Percentiles rank a stretch among this genome's conserved stretches.
phyloP scores from a whole-genome alignment of 129 eudicot genomes.

The Lactuca saligna region DNA sequence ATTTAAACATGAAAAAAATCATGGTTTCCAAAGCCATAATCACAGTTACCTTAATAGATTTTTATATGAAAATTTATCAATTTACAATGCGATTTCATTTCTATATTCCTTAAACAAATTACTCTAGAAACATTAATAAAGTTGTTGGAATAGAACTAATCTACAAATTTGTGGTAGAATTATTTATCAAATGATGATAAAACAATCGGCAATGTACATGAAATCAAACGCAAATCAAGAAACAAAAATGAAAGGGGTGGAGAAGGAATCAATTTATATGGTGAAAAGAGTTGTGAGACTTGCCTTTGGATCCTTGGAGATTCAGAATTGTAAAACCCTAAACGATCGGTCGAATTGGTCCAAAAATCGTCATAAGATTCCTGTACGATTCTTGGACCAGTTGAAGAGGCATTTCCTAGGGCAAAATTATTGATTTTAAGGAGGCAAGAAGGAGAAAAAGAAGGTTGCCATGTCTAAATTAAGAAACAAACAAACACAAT shows the following conservation, averaged over 20 bases:
- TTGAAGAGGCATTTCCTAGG: constrained; percentile 12
- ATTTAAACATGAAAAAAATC: constrained; percentile 1
- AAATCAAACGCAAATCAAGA: neutral
- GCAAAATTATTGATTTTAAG: constrained; percentile 23
- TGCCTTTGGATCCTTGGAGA: constrained; percentile 25
- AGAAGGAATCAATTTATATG: constrained; percentile 19
- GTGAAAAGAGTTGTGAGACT: neutral
- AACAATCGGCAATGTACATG: neutral
- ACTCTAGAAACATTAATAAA: neutral
- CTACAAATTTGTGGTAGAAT: neutral
- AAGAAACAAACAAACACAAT: constrained; percentile 23
- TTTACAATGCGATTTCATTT: constrained; percentile 9
- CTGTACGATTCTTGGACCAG: constrained; percentile 49
- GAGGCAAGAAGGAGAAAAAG: constrained; percentile 40
- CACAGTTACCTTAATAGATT: constrained; percentile 23
- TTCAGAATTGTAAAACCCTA: constrained; percentile 35
- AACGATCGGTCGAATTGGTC: constrained; percentile 44
- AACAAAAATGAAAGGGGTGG: neutral
- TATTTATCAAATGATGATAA: neutral
- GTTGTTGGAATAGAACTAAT: neutral
- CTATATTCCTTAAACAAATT: constrained; percentile 17
- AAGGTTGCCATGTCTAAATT: constrained; percentile 33
- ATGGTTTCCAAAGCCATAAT: neutral
- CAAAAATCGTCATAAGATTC: constrained; percentile 49
- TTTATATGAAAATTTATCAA: neutral